Evolutionary conservation across 2,329 filamentous ascomycete species (phyloP).

Genomic region (Proliferodiscus dingleyae): DNA sequence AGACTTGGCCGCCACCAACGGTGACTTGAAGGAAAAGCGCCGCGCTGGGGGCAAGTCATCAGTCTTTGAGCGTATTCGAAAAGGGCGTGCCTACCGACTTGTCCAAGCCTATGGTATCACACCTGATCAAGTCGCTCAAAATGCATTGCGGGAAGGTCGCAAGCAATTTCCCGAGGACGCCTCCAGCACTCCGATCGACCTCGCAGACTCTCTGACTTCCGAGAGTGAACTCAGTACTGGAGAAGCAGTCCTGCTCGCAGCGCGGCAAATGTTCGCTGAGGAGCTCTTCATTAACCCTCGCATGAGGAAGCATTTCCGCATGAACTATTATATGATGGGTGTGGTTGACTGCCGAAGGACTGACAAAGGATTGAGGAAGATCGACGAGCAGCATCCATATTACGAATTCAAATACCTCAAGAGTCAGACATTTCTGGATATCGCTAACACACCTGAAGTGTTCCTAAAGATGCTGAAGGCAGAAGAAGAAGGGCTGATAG

Average conservation of each 20-base stretch:
- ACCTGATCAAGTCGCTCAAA: constrained; percentile 82
- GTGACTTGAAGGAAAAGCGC: constrained; percentile 59
- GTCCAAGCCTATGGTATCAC: constrained; percentile 88
- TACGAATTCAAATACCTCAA: constrained; percentile 97
- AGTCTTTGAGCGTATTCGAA: constrained; percentile 78
- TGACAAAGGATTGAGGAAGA: constrained; percentile 87
- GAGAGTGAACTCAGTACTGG: constrained; percentile 71
- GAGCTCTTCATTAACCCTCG: constrained; percentile 84
- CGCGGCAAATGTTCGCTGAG: constrained; percentile 84
- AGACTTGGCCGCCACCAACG: constrained; percentile 64
- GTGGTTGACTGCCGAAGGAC: constrained; percentile 85
- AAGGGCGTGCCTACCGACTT: constrained; percentile 72
- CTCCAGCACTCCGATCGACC: constrained; percentile 70
- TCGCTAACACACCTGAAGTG: constrained; percentile 78
- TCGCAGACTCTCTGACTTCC: constrained; percentile 73
- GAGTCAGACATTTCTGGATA: constrained; percentile 77
- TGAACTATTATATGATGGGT: constrained; percentile 77
- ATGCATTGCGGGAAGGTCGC: constrained; percentile 72
- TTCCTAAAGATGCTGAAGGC: constrained; percentile 97
- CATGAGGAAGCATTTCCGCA: constrained; percentile 81
- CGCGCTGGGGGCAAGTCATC: constrained; percentile 79
- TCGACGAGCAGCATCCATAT: constrained; percentile 91
- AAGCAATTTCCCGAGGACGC: constrained; percentile 84
- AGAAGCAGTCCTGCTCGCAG: constrained; percentile 69
- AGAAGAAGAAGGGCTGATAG: constrained; percentile 87